Conservation (phyloP, 768 basidiomycete species). For the Phylloporus sp. region DNA sequence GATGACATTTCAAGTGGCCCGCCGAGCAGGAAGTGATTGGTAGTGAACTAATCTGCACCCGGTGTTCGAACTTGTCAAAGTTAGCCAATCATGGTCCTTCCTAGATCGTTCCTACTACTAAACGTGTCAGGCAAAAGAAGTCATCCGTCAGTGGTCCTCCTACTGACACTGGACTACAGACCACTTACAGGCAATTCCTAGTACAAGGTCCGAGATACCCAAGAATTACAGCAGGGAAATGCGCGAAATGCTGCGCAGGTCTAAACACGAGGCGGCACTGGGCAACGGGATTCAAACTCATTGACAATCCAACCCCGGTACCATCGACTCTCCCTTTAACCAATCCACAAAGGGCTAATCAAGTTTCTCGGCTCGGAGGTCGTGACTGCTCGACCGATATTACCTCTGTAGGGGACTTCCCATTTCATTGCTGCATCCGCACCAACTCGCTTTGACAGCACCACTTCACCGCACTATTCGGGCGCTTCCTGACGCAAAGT, state of each 20-base stretch:
- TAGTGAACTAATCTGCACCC: too few species aligned
- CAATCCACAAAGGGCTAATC: not conserved
- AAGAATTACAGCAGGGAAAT: too few species aligned
- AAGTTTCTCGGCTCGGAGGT: not conserved
- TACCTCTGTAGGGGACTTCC: constrained; percentile 6
- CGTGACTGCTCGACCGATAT: not conserved
- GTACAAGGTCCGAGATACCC: too few species aligned
- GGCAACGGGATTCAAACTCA: constrained; percentile 2
- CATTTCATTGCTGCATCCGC: not conserved
- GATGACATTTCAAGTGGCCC: too few species aligned
- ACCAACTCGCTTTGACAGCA: not conserved
- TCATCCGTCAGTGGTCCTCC: too few species aligned
- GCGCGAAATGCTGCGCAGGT: constrained; percentile 3
- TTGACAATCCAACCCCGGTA: not conserved
- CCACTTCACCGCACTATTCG: too few species aligned
- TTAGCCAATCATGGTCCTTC: too few species aligned
- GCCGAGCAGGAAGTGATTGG: too few species aligned
- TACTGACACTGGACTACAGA: too few species aligned
- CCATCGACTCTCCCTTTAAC: not conserved
- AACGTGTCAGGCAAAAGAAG: too few species aligned
- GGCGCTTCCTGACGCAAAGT: not conserved
- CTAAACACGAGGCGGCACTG: constrained; percentile 19
- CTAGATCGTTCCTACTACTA: too few species aligned
- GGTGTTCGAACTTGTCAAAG: too few species aligned
- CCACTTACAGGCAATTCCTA: not conserved